These are phyloP conservation scores for Phyllosticta capitalensis DNA, from an alignment of 2,329 filamentous ascomycete genomes.

Conservation along the genomic window DNA sequence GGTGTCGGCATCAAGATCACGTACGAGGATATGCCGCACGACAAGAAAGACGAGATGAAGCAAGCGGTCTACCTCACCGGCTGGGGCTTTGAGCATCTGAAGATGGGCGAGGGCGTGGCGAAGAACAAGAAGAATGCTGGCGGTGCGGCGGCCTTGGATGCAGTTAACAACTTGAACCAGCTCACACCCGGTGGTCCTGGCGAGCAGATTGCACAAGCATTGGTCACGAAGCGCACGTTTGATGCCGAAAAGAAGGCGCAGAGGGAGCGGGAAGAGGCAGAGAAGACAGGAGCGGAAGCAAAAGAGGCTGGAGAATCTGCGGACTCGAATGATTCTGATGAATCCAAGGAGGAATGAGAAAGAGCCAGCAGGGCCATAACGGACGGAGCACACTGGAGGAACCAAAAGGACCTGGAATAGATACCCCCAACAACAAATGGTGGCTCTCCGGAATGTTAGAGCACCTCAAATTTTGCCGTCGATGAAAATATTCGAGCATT, in stretches of 20 bases:
- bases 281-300: neutral
- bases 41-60: constrained; percentile 24
- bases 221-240: neutral
- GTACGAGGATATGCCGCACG: neutral
- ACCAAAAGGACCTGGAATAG: neutral
- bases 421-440: neutral
- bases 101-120: constrained; percentile 55
- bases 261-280: neutral
- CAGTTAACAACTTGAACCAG: neutral
- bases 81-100: constrained; percentile 55
- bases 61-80: constrained; percentile 56
- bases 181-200: neutral
- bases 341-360: neutral
- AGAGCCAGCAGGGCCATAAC: too few species aligned
- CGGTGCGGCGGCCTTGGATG: neutral
- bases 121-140: constrained; percentile 57
- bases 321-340: neutral
- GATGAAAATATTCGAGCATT: too few species aligned
- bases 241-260: neutral
- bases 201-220: neutral
- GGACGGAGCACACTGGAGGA: neutral
- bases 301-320: neutral
- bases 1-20: constrained; percentile 1
- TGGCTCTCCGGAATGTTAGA: too few species aligned
- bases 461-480: too few species aligned